Conservation (phyloP, 1,284 basidiomycete species). For the Ganoderma lucidum region DNA sequence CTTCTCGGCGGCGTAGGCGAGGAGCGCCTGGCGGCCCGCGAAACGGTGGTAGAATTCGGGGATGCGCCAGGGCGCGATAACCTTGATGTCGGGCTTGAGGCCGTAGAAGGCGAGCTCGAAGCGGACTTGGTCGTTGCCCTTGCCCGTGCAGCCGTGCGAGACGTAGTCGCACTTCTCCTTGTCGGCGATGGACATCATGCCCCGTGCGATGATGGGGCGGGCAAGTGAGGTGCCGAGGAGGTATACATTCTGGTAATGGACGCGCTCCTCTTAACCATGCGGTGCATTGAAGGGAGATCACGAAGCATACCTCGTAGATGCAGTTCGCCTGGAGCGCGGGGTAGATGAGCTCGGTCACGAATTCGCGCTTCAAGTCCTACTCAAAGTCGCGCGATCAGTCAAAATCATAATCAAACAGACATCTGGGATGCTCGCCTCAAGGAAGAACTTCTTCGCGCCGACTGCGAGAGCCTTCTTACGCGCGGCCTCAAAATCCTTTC, state of each 20-base stretch:
- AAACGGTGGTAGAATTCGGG: slow-evolving; percentile 99
- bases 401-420: background rate
- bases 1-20: slow-evolving; percentile 90
- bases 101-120: slow-evolving; percentile 99
- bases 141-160: slow-evolving; percentile 98
- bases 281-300: background rate
- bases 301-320: slow-evolving; percentile 87
- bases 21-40: slow-evolving; percentile 92
- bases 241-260: slow-evolving; percentile 87
- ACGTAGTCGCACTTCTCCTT: slow-evolving; percentile 95
- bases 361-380: slow-evolving; percentile 94
- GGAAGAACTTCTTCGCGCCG: slow-evolving; percentile 95
- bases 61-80: slow-evolving; percentile 97
- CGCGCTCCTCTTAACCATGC: background rate
- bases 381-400: slow-evolving; percentile 5
- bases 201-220: slow-evolving; percentile 88
- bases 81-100: slow-evolving; percentile 98
- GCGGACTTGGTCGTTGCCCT: slow-evolving; percentile 99
- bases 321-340: slow-evolving; percentile 98
- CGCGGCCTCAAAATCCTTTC: slow-evolving; percentile 93
- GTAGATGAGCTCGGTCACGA: slow-evolving; percentile 97
- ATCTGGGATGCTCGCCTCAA: slow-evolving; percentile 63
- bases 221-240: slow-evolving; percentile 52
- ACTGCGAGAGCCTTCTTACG: slow-evolving; percentile 91
- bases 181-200: slow-evolving; percentile 96